Evolutionary conservation across 768 basidiomycete species (phyloP).

Genomic region (Kwoniella dejecticola): DNA sequence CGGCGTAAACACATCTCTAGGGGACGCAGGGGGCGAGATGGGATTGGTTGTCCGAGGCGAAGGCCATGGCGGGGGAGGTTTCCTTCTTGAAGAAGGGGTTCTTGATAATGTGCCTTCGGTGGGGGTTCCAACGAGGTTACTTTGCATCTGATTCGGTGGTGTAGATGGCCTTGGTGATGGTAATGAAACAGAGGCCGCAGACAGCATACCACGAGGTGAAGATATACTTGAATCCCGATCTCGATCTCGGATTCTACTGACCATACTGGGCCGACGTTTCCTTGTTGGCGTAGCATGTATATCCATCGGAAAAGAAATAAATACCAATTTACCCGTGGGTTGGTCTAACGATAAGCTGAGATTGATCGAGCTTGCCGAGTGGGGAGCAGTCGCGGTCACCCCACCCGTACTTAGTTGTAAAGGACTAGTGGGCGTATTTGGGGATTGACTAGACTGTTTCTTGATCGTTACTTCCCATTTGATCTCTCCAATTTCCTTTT

Average conservation of each 20-base stretch:
- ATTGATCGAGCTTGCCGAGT: conserved; percentile 42
- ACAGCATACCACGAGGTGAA: background rate
- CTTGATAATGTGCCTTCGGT: conserved; percentile 1
- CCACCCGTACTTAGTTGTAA: conserved; percentile 16
- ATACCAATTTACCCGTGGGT: conserved; percentile 48
- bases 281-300: conserved; percentile 28
- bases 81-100: conserved; percentile 18
- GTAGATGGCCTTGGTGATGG: conserved; percentile 11
- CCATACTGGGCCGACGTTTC: conserved; percentile 5
- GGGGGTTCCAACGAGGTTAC: too few relatives aligned
- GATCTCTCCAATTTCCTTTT: conserved; percentile 54
- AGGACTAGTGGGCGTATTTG: conserved; percentile 11
- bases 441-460: background rate
- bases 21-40: conserved; percentile 8
- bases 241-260: background rate
- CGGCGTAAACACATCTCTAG: conserved; percentile 21
- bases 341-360: conserved; percentile 45
- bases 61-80: conserved; percentile 20
- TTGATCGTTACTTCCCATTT: conserved; percentile 66
- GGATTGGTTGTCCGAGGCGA: conserved; percentile 5
- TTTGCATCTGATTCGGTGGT: background rate
- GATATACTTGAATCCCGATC: background rate
- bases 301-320: conserved; percentile 43
- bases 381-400: conserved; percentile 24
- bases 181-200: background rate